phyloP scores from a whole-genome alignment of 169 alveolate genomes.

The Eimeria zaria region DNA sequence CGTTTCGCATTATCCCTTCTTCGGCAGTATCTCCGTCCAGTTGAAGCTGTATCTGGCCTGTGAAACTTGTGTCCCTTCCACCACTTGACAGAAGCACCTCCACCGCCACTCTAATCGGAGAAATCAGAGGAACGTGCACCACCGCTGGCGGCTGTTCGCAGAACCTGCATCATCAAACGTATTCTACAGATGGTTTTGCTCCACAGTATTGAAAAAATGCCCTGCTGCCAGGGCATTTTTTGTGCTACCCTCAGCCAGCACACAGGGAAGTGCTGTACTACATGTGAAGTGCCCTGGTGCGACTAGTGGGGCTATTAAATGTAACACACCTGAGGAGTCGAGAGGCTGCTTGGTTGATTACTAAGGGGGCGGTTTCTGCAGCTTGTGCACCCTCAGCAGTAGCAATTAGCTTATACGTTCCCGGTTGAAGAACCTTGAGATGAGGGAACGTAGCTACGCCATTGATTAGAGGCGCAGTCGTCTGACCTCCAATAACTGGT shows the following conservation, averaged over 20 bases:
- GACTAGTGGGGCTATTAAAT: not conserved
- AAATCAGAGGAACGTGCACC: not conserved
- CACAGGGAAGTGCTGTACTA: not conserved
- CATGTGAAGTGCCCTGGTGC: not conserved
- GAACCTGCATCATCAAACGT: conserved; percentile 24
- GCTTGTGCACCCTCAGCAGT: conserved; percentile 77
- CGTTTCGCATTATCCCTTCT: not conserved
- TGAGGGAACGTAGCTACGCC: conserved; percentile 38
- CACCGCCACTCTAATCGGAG: conserved; percentile 53
- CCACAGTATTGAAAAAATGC: not conserved
- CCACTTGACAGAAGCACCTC: conserved; percentile 33
- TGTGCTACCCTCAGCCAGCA: not conserved
- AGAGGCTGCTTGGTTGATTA: not conserved
- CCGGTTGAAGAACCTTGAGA: conserved; percentile 37
- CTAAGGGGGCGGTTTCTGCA: conserved; percentile 47
- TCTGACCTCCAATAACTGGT: conserved; percentile 36
- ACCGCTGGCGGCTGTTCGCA: conserved; percentile 78
- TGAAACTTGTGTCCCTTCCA: conserved; percentile 32
- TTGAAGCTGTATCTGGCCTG: conserved; percentile 57
- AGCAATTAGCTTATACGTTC: conserved; percentile 48
- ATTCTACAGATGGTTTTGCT: not conserved
- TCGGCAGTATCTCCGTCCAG: not conserved
- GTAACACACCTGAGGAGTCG: conserved; percentile 34
- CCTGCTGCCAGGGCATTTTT: too few relatives aligned
- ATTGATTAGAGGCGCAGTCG: conserved; percentile 3